phyloP scores from a whole-genome alignment of 768 basidiomycete genomes.

The Mycena vulgaris region DNA sequence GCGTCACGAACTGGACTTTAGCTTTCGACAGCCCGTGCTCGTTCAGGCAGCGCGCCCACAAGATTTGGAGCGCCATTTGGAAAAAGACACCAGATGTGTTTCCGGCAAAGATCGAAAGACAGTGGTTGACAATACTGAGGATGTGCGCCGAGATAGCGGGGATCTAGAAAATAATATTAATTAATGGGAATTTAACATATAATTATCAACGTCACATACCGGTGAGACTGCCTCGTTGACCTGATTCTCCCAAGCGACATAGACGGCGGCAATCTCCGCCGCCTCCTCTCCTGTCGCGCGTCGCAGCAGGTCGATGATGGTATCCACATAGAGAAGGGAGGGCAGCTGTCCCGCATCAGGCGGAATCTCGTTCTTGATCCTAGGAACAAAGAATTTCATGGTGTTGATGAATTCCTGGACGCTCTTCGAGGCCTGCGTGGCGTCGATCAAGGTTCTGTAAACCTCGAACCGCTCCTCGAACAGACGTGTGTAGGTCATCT shows the following conservation, averaged over 20 bases:
- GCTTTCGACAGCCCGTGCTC: conserved; percentile 34
- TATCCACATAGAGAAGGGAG: conserved; percentile 9
- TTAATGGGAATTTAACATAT: neutral
- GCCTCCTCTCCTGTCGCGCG: conserved; percentile 34
- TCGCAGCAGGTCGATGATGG: conserved; percentile 24
- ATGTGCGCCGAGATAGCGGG: conserved; percentile 31
- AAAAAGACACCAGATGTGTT: conserved; percentile 29
- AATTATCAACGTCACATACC: conserved; percentile 30
- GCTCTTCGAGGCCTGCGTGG: conserved; percentile 26
- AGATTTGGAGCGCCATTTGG: conserved; percentile 37
- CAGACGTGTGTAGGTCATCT: conserved; percentile 39
- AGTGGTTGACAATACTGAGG: conserved; percentile 23
- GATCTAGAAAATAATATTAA: conserved; percentile 19
- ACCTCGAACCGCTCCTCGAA: conserved; percentile 34
- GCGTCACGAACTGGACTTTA: conserved; percentile 28
- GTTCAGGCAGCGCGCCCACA: conserved; percentile 36
- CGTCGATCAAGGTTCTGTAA: conserved; percentile 31
- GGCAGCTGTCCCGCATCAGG: conserved; percentile 32
- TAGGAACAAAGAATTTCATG: conserved; percentile 38
- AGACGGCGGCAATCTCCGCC: conserved; percentile 33
- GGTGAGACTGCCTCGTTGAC: conserved; percentile 39
- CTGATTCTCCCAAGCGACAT: conserved; percentile 38
- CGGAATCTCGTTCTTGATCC: conserved; percentile 40
- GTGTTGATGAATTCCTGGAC: conserved; percentile 33
- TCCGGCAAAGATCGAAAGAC: conserved; percentile 30